Conservation (phyloP, 2,329 filamentous ascomycete genomes). For the Colletotrichum graminicola region DNA sequence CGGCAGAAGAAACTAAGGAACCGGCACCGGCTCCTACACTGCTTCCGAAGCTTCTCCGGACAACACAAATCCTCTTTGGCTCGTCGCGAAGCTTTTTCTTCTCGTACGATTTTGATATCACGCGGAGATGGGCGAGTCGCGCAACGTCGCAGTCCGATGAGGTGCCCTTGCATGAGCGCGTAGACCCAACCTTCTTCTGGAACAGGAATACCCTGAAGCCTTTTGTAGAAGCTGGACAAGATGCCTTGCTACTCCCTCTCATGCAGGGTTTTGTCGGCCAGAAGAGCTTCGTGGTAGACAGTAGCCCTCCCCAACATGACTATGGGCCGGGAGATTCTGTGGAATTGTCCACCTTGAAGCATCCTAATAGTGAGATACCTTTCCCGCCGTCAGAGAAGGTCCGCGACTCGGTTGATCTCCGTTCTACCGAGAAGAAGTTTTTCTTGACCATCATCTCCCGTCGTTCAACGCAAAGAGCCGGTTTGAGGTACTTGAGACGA, state of each 20-base stretch:
- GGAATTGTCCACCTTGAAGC: constrained; percentile 57
- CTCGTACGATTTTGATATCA: constrained; percentile 94
- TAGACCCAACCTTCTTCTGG: constrained; percentile 90
- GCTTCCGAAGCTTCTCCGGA: constrained; percentile 86
- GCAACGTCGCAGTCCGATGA: constrained; percentile 58
- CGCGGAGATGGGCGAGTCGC: constrained; percentile 67
- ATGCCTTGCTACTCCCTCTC: constrained; percentile 80
- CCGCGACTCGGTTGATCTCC: constrained; percentile 55
- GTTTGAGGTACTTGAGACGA: constrained; percentile 88
- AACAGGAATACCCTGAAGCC: constrained; percentile 81
- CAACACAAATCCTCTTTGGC: constrained; percentile 86
- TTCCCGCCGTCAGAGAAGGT: constrained; percentile 46
- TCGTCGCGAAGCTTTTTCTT: constrained; percentile 91
- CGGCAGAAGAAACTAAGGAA: constrained; percentile 56
- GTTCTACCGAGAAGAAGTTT: constrained; percentile 69
- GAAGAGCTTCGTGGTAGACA: constrained; percentile 80
- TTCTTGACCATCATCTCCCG: constrained; percentile 93
- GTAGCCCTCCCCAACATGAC: constrained; percentile 67
- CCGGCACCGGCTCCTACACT: constrained; percentile 60
- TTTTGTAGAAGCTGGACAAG: constrained; percentile 80
- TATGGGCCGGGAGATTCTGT: constrained; percentile 59
- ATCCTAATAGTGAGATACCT: constrained; percentile 46
- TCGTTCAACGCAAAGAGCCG: constrained; percentile 86
- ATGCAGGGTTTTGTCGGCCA: constrained; percentile 97
- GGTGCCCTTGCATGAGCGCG: constrained; percentile 76